Base-by-base conservation (phyloP, 352 stramenopile species). In the Blastocystis sp. region DNA sequence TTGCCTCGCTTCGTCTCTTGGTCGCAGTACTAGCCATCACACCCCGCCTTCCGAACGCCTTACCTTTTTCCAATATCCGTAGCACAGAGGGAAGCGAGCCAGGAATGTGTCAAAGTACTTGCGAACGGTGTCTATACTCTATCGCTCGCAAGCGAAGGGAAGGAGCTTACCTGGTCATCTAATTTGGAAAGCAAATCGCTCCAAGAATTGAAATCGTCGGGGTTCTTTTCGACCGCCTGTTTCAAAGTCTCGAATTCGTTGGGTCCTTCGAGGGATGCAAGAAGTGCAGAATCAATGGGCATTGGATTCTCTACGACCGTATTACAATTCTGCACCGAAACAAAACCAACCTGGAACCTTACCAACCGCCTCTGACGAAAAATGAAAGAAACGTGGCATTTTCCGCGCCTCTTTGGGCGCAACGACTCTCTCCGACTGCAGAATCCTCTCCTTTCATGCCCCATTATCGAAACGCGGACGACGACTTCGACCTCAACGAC, bases 61-160 rank as follows among this genome's bases (percentile, higher is more conserved):
- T 32, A 81, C 75, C 81, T 87, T 87, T 53, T 79, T 84, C 81
- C 81, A 87, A 72, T 87, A 87, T 0, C 81, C 81, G 44, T 84
- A 87, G 51, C 81, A 87, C 0, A 87, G 32, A 40, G 81, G 81
- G 42, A 79, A 87, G 14, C 49, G 49, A 61, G 44, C 42, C 57
- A 87, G 40, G 44, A 87, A 87, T 38, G 32, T 38, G 40, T 87
- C 81, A 49, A 67, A 87, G 40, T 78, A 77, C 59, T 78, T 67
- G 24, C 46, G 51, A 40, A 87, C 67, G 34, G 67, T 78, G 29
- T 73, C 67, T 36, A 79, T 69, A 79, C 59, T n/a, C 67, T 69
- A 65, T 1, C 7, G 18, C 0, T 29, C 18, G 40, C 14, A 29
- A 4, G 1, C 0, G 14, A 24, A 14, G 8, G 21, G 36, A 0